A percentile compares a stretch with the other conserved stretches of the same genome.
Evolutionary conservation across 768 basidiomycete species (phyloP).

Genomic region (Exsudoporus frostii): DNA sequence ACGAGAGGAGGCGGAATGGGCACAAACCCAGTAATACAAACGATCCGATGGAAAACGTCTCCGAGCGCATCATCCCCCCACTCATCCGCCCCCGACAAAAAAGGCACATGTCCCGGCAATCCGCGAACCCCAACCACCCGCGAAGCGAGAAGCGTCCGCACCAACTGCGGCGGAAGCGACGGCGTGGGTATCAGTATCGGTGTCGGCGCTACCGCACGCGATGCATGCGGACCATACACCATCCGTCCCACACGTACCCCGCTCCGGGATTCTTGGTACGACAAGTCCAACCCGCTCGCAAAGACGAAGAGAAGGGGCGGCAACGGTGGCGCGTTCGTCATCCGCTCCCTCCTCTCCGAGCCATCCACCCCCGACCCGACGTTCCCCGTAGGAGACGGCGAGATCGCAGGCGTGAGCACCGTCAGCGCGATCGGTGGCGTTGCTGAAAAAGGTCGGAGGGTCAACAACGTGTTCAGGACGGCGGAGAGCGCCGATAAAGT

Average conservation of each 20-base stretch:
- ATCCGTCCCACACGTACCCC: conserved; percentile 18
- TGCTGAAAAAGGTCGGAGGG: conserved; percentile 30
- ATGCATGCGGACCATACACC: conserved; percentile 19
- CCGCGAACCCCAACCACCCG: conserved; percentile 22
- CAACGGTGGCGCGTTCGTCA: conserved; percentile 31
- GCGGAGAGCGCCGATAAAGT: conserved; percentile 25
- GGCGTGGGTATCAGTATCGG: conserved; percentile 13
- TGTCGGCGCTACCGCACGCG: not conserved
- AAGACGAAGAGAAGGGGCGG: conserved; percentile 31
- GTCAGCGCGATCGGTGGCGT: conserved; percentile 22
- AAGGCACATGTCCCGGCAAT: conserved; percentile 8
- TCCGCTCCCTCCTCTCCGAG: conserved; percentile 19
- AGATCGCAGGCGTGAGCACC: conserved; percentile 11
- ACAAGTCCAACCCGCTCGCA: conserved; percentile 11
- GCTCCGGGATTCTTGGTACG: conserved; percentile 22
- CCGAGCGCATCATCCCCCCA: conserved; percentile 32
- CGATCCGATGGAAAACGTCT: conserved; percentile 40
- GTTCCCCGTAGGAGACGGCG: conserved; percentile 10
- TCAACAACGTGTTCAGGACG: conserved; percentile 34
- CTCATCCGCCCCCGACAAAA: conserved; percentile 15
- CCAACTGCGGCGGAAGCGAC: conserved; percentile 35
- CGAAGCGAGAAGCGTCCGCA: conserved; percentile 23
- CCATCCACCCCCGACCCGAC: not conserved
- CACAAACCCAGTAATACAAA: conserved; percentile 45
- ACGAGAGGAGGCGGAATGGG: conserved; percentile 23